Percentiles rank a stretch among this genome's conserved stretches.
Conservation (phyloP, 139 green algal genomes). For the Chlamydomonas incerta region DNA sequence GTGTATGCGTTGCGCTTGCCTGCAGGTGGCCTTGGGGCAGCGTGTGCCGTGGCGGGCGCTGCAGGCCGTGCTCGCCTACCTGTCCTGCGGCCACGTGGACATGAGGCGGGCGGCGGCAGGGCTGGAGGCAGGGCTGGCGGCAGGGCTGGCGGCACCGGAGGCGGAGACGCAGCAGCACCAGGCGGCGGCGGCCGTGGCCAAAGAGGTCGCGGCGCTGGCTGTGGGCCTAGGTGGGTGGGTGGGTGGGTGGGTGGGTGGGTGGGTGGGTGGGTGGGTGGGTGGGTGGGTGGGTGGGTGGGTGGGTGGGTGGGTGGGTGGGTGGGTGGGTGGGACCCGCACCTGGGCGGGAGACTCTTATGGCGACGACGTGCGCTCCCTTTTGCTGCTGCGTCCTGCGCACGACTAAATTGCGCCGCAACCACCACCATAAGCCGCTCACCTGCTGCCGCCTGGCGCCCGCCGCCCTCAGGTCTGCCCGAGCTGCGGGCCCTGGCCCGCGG, state of each 20-base stretch:
- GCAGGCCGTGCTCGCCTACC: neutral
- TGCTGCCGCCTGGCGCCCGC: too few species aligned
- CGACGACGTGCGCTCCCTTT: too few species aligned
- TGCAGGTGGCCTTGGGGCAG: neutral
- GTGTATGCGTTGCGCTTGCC: too few species aligned
- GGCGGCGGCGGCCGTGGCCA: neutral
- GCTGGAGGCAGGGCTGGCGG: neutral
- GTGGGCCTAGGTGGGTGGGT: neutral
- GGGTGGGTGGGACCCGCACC: too few species aligned
- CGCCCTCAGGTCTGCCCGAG: neutral
- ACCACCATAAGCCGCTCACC: too few species aligned
- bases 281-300: neutral
- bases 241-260: too few species aligned
- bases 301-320: too few species aligned
- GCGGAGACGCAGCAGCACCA: neutral
- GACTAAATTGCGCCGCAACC: too few species aligned
- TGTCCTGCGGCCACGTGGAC: neutral
- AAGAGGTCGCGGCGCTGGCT: conserved; percentile 8
- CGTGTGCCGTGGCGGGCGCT: neutral
- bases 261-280: too few species aligned
- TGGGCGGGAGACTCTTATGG: too few species aligned
- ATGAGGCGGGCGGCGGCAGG: conserved; percentile 10
- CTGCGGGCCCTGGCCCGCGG: neutral
- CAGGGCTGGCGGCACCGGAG: too few species aligned
- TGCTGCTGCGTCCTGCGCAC: too few species aligned